A percentile compares a stretch with the other conserved stretches of the same genome.
Conservation (phyloP, 2,329 filamentous ascomycete genomes). For the Dryadomyces sulphureus region DNA sequence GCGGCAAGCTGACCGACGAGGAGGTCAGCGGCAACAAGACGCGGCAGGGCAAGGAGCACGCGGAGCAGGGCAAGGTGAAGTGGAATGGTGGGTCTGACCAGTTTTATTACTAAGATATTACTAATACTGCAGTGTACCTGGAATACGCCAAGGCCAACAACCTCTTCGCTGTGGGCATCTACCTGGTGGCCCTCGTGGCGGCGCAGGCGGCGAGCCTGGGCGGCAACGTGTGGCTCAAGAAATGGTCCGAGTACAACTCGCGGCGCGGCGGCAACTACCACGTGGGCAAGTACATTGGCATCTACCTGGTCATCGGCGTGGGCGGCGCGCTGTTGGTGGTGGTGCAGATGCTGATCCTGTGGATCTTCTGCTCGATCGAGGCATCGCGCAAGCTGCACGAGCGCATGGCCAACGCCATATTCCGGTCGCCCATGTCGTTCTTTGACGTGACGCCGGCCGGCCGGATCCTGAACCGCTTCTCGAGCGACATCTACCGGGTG, state of each 20-base stretch:
- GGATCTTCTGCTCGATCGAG: slow-evolving; percentile 99
- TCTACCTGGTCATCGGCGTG: slow-evolving; percentile 91
- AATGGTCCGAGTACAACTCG: slow-evolving; percentile 75
- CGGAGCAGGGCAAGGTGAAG: slow-evolving; percentile 94
- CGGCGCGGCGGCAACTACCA: slow-evolving; percentile 51
- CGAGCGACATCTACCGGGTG: slow-evolving; percentile 66
- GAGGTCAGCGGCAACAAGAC: slow-evolving; percentile 63
- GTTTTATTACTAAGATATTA: background rate
- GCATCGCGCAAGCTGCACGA: slow-evolving; percentile 94
- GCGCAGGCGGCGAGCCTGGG: slow-evolving; percentile 73
- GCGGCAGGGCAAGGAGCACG: slow-evolving; percentile 73
- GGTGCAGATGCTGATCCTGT: slow-evolving; percentile 82
- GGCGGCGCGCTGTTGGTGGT: slow-evolving; percentile 76
- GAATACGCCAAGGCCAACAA: slow-evolving; percentile 97
- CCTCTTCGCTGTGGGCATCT: slow-evolving; percentile 66
- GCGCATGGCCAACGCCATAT: slow-evolving; percentile 92
- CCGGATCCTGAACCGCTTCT: slow-evolving; percentile 94
- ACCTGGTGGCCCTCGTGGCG: slow-evolving; percentile 60
- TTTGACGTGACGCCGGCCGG: slow-evolving; percentile 95
- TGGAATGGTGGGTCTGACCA: slow-evolving; percentile 54
- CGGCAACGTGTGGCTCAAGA: slow-evolving; percentile 84
- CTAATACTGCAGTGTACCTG: slow-evolving; percentile 47
- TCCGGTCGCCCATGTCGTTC: slow-evolving; percentile 95
- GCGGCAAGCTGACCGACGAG: slow-evolving; percentile 74
- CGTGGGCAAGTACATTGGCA: slow-evolving; percentile 79